Conservation (phyloP, 352 stramenopile genomes). For the Phytophthora niederhauseri region DNA sequence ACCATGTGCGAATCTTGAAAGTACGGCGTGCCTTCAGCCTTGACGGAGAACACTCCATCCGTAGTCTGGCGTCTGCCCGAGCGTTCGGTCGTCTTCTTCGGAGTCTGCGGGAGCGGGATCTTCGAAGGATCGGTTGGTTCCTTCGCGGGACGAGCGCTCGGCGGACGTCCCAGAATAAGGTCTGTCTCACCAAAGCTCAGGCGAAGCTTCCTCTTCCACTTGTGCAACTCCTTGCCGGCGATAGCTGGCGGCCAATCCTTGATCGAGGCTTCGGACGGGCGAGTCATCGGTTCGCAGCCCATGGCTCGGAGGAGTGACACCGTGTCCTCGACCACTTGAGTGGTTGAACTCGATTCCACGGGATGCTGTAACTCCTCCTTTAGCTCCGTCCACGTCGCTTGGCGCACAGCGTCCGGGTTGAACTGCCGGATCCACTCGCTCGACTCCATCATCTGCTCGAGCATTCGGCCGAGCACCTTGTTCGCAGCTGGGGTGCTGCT, state of each 20-base stretch:
- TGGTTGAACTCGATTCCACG: too few species aligned
- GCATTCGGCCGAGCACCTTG: too few species aligned
- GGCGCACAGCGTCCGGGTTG: not conserved
- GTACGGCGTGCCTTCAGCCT: not conserved
- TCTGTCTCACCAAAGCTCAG: not conserved
- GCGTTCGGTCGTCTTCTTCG: not conserved
- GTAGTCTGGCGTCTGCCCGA: too few species aligned
- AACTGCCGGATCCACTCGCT: constrained; percentile 3
- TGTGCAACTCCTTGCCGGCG: not conserved
- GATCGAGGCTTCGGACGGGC: not conserved
- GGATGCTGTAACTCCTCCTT: not conserved
- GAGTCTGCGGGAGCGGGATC: not conserved
- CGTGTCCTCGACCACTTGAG: not conserved
- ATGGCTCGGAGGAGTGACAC: constrained; percentile 8
- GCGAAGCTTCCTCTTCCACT: constrained; percentile 5
- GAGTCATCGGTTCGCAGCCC: constrained; percentile 4
- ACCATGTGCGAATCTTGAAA: not conserved
- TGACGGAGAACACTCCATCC: not conserved
- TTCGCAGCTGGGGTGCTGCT: constrained; percentile 1
- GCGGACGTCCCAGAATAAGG: not conserved
- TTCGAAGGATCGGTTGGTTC: not conserved
- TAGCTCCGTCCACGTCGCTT: constrained; percentile 3
- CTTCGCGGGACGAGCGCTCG: not conserved
- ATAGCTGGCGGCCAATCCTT: not conserved
- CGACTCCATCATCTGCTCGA: not conserved